phyloP scores from a whole-genome alignment of 2,329 filamentous ascomycete species.

The Exophiala mesophila region DNA sequence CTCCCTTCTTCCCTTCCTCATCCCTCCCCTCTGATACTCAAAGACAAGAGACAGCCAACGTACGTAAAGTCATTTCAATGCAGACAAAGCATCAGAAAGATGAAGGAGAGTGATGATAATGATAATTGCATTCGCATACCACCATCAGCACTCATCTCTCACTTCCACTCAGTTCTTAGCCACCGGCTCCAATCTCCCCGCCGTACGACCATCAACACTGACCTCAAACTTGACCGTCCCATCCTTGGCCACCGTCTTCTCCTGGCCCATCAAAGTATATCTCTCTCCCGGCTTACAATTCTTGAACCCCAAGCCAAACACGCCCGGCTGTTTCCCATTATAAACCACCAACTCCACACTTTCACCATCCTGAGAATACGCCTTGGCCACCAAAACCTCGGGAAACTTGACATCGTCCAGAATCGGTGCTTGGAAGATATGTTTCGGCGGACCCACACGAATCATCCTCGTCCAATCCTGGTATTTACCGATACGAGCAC shows the following conservation, averaged over 20 bases:
- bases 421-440: constrained; percentile 7
- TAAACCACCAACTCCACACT: constrained; percentile 13
- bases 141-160: too few species aligned
- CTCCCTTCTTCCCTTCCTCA: too few species aligned
- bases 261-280: neutral
- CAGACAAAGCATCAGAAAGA: too few species aligned
- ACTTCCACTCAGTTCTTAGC: too few species aligned
- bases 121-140: too few species aligned
- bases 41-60: too few species aligned
- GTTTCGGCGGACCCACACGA: constrained; percentile 9
- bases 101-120: too few species aligned
- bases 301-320: constrained; percentile 5
- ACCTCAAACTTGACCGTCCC: neutral
- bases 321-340: constrained; percentile 3
- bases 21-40: too few species aligned
- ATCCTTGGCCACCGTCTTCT: neutral
- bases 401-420: constrained; percentile 12
- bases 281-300: neutral
- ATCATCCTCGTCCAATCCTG: constrained; percentile 16
- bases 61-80: too few species aligned
- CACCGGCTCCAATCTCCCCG: neutral
- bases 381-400: constrained; percentile 17
- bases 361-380: constrained; percentile 11
- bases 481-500: constrained; percentile 7
- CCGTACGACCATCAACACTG: neutral